Evolutionary conservation across 768 basidiomycete genomes (phyloP).

Genomic region (Boletus rubroflammeus): DNA sequence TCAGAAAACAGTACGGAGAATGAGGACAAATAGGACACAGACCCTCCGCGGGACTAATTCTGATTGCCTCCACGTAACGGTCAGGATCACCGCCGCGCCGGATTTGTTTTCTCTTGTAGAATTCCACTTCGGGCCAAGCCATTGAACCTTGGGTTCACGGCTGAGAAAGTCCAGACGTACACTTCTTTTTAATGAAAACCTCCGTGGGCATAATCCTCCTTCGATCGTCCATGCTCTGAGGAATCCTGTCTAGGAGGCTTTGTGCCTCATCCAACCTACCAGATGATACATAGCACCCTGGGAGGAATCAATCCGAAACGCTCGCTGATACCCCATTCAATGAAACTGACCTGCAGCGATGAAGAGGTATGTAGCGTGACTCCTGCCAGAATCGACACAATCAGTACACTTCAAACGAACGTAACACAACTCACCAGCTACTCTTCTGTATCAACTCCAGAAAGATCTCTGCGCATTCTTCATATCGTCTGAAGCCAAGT

Average conservation of each 20-base stretch:
- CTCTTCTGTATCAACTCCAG: slow-evolving; percentile 63
- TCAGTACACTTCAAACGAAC: neutral
- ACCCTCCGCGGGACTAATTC: slow-evolving; percentile 72
- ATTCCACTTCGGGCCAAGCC: slow-evolving; percentile 48
- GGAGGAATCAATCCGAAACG: neutral
- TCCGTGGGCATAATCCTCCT: slow-evolving; percentile 75
- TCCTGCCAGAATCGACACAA: slow-evolving; percentile 40
- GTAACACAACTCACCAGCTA: slow-evolving; percentile 48
- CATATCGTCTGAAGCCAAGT: slow-evolving; percentile 58
- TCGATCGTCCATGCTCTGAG: slow-evolving; percentile 52
- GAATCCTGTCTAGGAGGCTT: slow-evolving; percentile 58
- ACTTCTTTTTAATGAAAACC: slow-evolving; percentile 71
- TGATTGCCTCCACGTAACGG: slow-evolving; percentile 51
- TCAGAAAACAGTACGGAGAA: slow-evolving; percentile 4
- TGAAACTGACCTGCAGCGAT: slow-evolving; percentile 59
- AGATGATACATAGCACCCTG: slow-evolving; percentile 61
- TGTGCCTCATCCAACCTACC: slow-evolving; percentile 58
- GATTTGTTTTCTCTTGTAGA: slow-evolving; percentile 68
- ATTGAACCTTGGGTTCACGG: neutral
- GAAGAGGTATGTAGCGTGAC: slow-evolving; percentile 76
- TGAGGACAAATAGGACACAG: slow-evolving; percentile 11
- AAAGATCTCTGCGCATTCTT: slow-evolving; percentile 66
- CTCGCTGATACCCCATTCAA: neutral
- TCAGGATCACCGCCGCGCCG: slow-evolving; percentile 50
- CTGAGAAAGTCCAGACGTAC: slow-evolving; percentile 37